Conservation (phyloP, 2,329 filamentous ascomycete species). For the Laburnicola sp. region DNA sequence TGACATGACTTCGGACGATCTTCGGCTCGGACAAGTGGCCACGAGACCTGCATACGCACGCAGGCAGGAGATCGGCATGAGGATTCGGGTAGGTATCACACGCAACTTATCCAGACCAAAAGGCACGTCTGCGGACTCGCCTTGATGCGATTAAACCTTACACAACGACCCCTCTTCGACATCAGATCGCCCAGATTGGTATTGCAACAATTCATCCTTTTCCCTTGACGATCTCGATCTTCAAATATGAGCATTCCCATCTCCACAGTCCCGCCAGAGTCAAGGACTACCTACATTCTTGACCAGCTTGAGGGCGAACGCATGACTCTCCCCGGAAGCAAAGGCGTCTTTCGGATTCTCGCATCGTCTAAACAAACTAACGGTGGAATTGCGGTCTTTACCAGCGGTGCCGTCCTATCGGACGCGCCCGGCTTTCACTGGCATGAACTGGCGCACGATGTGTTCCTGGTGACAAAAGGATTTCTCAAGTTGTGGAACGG, state of each 20-base stretch:
- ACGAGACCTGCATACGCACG: too few relatives aligned
- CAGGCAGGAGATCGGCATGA: too few relatives aligned
- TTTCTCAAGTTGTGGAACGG: slow-evolving; percentile 22
- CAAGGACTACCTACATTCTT: slow-evolving; percentile 14
- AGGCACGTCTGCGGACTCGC: neutral
- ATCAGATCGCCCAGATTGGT: too few relatives aligned
- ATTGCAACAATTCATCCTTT: too few relatives aligned
- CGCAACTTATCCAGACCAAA: too few relatives aligned
- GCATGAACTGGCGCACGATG: slow-evolving; percentile 24
- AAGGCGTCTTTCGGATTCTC: slow-evolving; percentile 21
- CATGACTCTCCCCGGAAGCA: slow-evolving; percentile 22
- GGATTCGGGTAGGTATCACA: too few relatives aligned
- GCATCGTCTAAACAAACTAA: slow-evolving; percentile 21
- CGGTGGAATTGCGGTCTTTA: slow-evolving; percentile 23
- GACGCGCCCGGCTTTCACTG: slow-evolving; percentile 27
- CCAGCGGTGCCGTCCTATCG: slow-evolving; percentile 20
- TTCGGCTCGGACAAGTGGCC: too few relatives aligned
- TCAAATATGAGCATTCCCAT: slow-evolving; percentile 11
- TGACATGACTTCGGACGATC: too few relatives aligned
- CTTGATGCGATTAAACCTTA: neutral
- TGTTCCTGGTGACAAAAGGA: slow-evolving; percentile 27
- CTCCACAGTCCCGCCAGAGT: neutral
- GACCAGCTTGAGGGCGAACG: slow-evolving; percentile 21
- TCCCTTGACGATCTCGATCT: neutral
- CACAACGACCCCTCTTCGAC: neutral